Conservation (phyloP, 345 rosid genomes). For the Punica granatum region DNA sequence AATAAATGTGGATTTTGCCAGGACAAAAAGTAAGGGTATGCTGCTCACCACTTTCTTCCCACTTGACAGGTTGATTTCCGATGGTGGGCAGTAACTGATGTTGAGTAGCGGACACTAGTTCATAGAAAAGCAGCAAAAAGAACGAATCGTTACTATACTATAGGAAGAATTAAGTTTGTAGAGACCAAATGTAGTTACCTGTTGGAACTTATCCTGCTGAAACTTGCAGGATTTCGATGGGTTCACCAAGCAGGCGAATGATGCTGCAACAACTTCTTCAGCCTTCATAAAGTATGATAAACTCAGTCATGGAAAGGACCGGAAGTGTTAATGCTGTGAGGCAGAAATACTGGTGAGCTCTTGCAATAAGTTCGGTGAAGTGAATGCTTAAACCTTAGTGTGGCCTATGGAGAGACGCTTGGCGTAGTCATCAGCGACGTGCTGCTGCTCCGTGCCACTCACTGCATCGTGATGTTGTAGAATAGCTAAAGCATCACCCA, state of each 20-base stretch:
- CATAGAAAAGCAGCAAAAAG: too few species aligned
- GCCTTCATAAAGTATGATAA: conserved; percentile 73
- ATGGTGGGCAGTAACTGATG: conserved; percentile 84
- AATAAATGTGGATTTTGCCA: too few species aligned
- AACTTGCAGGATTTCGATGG: conserved; percentile 29
- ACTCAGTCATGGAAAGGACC: too few species aligned
- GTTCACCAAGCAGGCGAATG: conserved; percentile 66
- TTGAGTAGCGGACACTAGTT: conserved; percentile 90
- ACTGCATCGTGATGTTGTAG: conserved; percentile 98
- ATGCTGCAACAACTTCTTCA: conserved; percentile 68
- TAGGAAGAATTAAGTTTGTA: too few species aligned
- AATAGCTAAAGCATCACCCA: conserved; percentile 91
- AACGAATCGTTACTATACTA: too few species aligned
- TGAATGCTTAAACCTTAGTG: conserved; percentile 44
- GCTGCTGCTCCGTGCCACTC: conserved; percentile 85
- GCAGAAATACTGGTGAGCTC: too few species aligned
- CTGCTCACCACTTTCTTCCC: conserved; percentile 79
- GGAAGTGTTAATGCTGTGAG: too few species aligned
- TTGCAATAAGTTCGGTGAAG: not conserved
- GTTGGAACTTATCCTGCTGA: too few species aligned
- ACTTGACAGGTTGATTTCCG: conserved; percentile 51
- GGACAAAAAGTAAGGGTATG: conserved; percentile 8
- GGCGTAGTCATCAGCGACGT: conserved; percentile 90
- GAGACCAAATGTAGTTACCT: too few species aligned
- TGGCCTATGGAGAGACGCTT: conserved; percentile 84